phyloP scores from a whole-genome alignment of 2,329 filamentous ascomycete genomes.

The Golovinomyces cichoracearum region DNA sequence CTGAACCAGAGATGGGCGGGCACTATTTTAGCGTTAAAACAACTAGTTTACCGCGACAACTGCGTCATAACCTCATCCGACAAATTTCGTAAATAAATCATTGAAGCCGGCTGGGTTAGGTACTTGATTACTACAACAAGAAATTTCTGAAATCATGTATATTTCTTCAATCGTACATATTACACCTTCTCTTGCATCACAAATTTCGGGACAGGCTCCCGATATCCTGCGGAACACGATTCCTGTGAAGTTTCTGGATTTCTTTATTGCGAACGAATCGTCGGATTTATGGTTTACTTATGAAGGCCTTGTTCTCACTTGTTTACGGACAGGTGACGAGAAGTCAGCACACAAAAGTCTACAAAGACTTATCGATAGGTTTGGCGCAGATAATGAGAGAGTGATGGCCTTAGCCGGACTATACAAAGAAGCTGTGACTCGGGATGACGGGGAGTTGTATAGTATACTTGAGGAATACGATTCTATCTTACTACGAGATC shows the following conservation, averaged over 20 bases:
- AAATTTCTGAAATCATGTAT: background rate
- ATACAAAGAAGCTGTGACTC: conserved; percentile 58
- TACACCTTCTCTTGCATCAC: conserved; percentile 27
- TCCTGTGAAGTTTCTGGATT: conserved; percentile 26
- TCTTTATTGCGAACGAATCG: conserved; percentile 37
- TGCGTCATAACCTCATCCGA: too few species aligned
- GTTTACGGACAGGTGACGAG: conserved; percentile 63
- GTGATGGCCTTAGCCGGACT: conserved; percentile 63
- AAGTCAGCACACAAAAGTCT: conserved; percentile 50
- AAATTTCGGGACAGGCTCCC: conserved; percentile 35
- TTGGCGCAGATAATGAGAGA: conserved; percentile 62
- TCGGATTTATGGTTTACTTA: conserved; percentile 62
- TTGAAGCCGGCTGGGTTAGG: too few species aligned
- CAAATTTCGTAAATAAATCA: too few species aligned
- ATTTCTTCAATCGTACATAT: conserved; percentile 17
- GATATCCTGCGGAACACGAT: conserved; percentile 27
- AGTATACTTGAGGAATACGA: conserved; percentile 55
- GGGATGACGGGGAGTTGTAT: conserved; percentile 37
- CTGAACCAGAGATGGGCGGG: too few species aligned
- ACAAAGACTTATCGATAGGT: conserved; percentile 49
- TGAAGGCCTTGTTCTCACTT: conserved; percentile 67
- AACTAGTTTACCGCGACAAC: too few species aligned
- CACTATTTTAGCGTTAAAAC: too few species aligned
- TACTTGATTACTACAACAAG: too few species aligned
- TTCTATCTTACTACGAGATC: conserved; percentile 42